Percentiles rank a stretch among this genome's conserved stretches.
Conservation (phyloP, 75 land plant genomes). For the Sequoiadendron giganteum region DNA sequence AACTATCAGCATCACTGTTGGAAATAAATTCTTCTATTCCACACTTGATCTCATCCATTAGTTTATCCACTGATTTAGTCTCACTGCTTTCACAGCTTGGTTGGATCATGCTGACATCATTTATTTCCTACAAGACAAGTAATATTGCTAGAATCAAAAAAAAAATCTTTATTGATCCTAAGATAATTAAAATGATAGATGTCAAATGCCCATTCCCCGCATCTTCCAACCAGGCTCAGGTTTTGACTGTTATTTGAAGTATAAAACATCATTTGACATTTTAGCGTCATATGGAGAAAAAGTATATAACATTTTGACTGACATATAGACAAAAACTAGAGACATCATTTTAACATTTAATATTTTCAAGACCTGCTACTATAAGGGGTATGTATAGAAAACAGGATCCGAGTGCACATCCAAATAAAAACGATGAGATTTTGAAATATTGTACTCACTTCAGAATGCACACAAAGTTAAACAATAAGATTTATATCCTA, state of each 20-base stretch:
- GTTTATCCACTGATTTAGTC: not conserved
- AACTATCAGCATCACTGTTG: slow-evolving; percentile 26
- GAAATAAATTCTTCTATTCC: slow-evolving; percentile 25
- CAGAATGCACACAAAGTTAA: no score
- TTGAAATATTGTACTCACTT: no score
- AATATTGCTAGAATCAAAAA: not conserved
- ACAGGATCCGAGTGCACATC: no score
- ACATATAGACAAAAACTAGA: not conserved
- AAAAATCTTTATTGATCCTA: not conserved
- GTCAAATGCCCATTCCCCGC: not conserved
- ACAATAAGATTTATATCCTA: not conserved
- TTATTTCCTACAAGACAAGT: not conserved
- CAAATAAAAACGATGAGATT: no score
- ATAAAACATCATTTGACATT: not conserved
- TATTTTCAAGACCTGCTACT: not conserved
- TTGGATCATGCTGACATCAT: not conserved
- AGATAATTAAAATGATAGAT: not conserved
- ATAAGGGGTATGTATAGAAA: no score
- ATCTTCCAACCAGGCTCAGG: not conserved
- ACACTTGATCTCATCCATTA: slow-evolving; percentile 19
- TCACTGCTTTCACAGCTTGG: not conserved
- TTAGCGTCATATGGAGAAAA: not conserved
- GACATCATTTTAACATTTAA: not conserved
- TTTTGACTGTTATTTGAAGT: not conserved
- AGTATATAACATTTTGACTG: not conserved